A percentile compares a stretch with the other conserved stretches of the same genome.
Conservation (phyloP, 805 yeast genomes). For the Saccharomycodes ludwigii region DNA sequence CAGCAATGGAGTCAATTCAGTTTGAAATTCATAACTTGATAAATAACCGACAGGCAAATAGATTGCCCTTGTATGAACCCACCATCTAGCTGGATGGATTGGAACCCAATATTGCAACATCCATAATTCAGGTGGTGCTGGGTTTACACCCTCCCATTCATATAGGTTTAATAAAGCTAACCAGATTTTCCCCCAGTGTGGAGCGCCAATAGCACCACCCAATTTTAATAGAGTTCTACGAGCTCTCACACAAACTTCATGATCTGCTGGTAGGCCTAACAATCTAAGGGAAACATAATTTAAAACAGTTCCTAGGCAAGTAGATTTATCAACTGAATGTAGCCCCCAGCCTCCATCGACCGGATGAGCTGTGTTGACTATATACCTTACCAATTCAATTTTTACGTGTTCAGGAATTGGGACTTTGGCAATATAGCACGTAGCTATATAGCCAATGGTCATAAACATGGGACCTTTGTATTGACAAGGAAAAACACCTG, state of each 20-base stretch:
- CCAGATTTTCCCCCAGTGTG: slow-evolving; percentile 99
- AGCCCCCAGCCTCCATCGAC: slow-evolving; percentile 99
- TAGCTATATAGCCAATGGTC: slow-evolving; percentile 78
- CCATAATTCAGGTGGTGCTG: slow-evolving; percentile 96
- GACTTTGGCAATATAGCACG: slow-evolving; percentile 55
- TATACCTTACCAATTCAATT: slow-evolving; percentile 67
- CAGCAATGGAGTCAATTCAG: slow-evolving; percentile 54
- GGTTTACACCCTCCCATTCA: slow-evolving; percentile 94
- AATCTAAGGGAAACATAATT: slow-evolving; percentile 76
- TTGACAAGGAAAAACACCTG: slow-evolving; percentile 86
- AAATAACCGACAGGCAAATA: slow-evolving; percentile 81
- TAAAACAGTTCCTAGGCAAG: slow-evolving; percentile 88
- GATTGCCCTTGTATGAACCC: slow-evolving; percentile 96
- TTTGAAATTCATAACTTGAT: slow-evolving; percentile 40
- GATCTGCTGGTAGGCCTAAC: slow-evolving; percentile 61
- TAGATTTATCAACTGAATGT: slow-evolving; percentile 82
- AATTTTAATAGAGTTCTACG: slow-evolving; percentile 51
- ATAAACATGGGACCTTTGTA: slow-evolving; percentile 98
- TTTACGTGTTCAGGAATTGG: slow-evolving; percentile 55
- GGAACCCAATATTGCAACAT: slow-evolving; percentile 69
- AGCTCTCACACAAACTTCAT: slow-evolving; percentile 70
- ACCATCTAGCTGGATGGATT: slow-evolving; percentile 93
- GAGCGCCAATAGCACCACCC: slow-evolving; percentile 85
- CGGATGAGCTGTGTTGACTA: slow-evolving; percentile 89
- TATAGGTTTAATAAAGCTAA: slow-evolving; percentile 67